Base-by-base conservation (phyloP, 495 filamentous ascomycete genomes). In the Gamarada debralockiae region DNA sequence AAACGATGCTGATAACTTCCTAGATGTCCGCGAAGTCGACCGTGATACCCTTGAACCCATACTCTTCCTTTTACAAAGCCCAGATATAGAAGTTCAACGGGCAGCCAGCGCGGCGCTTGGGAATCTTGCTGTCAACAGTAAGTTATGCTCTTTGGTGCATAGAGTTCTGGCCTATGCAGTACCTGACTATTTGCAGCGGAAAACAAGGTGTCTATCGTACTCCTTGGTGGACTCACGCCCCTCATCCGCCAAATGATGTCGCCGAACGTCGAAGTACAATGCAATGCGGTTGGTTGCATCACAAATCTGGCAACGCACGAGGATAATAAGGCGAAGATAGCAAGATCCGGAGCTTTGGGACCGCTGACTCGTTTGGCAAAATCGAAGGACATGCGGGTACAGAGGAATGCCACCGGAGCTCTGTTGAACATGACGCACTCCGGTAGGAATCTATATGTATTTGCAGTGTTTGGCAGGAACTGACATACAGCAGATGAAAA, bases 371-470 rank as follows among this genome's bases (percentile, higher is more conserved):
- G 87, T 52, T 74, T 98, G 40, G 93, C 93, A 47, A 96, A 93
- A 68, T 97, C 93, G 13, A 97, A 93, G 69, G 93, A 98, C 57
- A 97, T 97, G 95, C 82, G 93, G 51, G 93, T 98, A 14, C 93
- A 98, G 73, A 80, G 93, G 57, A 98, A 98, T 70, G 93, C 93
- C 44, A 98, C 93, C 1, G 93, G 93, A 17, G 93, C 93, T 38
- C 72, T 98, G 37, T 78, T 98, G 24, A 98, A 98, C 67, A 98
- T 98, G 93, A 98, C 93, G 56, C 93, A 98, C 76, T 97, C 93
- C 57, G 92, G 92, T 97, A 80, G 45, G 79, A 17, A 33, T 45
- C 36, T 7, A 10, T 13, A 17, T 20, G 22, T 33, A 13, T 47
- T 17, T 20, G 45, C 23, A 41, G 39, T 14, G 44, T 27, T 1